Base-by-base conservation (phyloP, 805 yeast species). In the Torulaspora indica region DNA sequence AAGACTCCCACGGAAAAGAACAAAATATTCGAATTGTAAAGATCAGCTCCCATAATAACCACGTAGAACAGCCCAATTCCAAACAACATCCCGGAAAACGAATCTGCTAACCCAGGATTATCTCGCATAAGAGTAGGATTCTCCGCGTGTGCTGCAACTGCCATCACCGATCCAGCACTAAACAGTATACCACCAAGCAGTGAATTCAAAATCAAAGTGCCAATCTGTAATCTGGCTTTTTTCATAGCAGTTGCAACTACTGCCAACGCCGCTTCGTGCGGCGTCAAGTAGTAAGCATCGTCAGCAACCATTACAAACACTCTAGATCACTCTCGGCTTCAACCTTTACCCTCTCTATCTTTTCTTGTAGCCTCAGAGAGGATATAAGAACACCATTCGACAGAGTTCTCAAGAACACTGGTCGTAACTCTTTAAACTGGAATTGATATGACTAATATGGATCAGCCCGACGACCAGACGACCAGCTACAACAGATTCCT, bases 211-310 rank as follows among this genome's bases (percentile, higher is more conserved):
- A 78, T 51, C n/a, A 85, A 59, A 1, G 81, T 72, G 46, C 80
- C 82, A 4, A 79, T 52, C 50, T 78, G 73, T 23, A 83, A 71
- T 61, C 95, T 72, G 3, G 90, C 76, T 57, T 85, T 85, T 63
- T 85, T 85, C 93, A 85, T 85, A 2, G 88, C 73, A 0, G 93
- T 85, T 7, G 95, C 95, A 14, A 85, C 91, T 32, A 84, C 82
- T 0, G 95, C 93, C 40, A 85, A 63, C 0, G 93, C 93, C 2
- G 91, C 81, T 55, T 85, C 95, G 64, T 85, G 81, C 5, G 91
- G 85, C 3, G 88, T 78, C 39, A 83, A 72, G 55, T 83, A 85
- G 52, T 72, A 67, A 2, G 76, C 68, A 53, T 78, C 83, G 55
- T 67, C 73, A 9, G 61, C 64, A 69, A 68, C 46, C 51, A 47